Base-by-base conservation (phyloP, 768 basidiomycete species). In the Hygrocybe coccinea region DNA sequence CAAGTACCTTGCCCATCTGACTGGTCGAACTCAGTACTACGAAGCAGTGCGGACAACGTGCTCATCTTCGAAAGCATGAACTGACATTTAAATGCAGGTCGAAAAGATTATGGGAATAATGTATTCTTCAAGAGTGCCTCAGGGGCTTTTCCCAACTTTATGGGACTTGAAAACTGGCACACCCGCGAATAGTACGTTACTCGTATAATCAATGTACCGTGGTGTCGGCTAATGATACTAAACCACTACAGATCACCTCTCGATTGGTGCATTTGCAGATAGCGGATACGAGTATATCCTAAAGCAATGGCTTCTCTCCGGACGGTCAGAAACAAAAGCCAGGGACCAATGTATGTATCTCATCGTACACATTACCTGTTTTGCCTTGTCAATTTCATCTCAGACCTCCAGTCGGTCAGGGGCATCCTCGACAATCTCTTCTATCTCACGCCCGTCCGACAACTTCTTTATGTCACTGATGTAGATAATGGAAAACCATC, bases 1-100 rank as follows among this genome's bases (percentile, higher is more conserved):
- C 71, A 86, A 87, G 66, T 89, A 87, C 62, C 75, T 89, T 1
- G 84, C 85, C 1, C 80, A 86, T 58, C 61, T 85, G 22, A 88
- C 86, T 0, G 83, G 84, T 1, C 76, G 81, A 53, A 71, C 74
- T 14, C 76, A 79, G 24, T 86, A 80, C 58, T 83, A 74, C 52
- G 38, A 70, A 24, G 54, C 62, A 65, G 68, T 74, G 52, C 36
- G 62, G 57, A 9, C 35, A 22, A 29, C 15, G 11, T 19, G n/a
- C 29, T 12, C 10, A 14, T 36, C 5, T 10, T 5, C 5, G 19
- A 33, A 10, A 7, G 6, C 17, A 45, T 17, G 14, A 14, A 14
- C 17, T n/a, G n/a, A n/a, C n/a, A n/a, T n/a, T 52, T 34, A 14
- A 22, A 35, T 51, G 10, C 35, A 75, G 74, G 71, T 65, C 10